Evolutionary conservation across 352 stramenopile species (phyloP), one percentile per base, ranked within the genome.

Genomic region (Pythium aphanidermatum): DNA sequence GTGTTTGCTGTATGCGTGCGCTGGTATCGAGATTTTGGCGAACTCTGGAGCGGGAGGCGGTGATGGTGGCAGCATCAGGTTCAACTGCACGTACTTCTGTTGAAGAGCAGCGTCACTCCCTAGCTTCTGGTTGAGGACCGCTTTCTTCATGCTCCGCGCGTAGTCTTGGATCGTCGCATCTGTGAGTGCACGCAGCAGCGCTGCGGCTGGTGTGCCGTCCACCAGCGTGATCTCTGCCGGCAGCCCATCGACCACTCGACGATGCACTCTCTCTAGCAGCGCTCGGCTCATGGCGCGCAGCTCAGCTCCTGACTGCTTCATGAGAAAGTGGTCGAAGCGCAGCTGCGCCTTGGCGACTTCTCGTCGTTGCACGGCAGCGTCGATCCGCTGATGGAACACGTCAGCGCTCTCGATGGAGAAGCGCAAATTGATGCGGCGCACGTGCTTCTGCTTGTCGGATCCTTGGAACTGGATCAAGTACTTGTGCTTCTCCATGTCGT

Each of bases 101-200:
- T 80, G 68, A n/a, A 95, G 65, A n/a, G 48, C 61, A 0, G 35
- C 50, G 34, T 92, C 59, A 19, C 65, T 69, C 9, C 58, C 49
- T 9, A 92, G 43, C 17, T 76, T 78, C 34, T 86, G 73, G 19
- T 86, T 46, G 16, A 97, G 53, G 12, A 95, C 75, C 1, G 85
- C 65, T 33, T 95, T 95, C 63, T 97, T 97, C 87, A 97, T 96
- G 33, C 80, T 95, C 2, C 82, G 73, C 36, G 78, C 83, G 61
- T 97, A 96, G 14, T 89, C 75, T 26, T 95, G 75, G 47, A 97
- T 94, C 26, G 85, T 82, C 14, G 85, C 73, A 39, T 92, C 84
- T 1, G 86, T 97, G 28, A 97, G 71, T 20, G 67, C 49, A 9
- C 86, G 72, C n/a, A 97, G 60, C 10, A 95, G 55, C 35, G 38